Evolutionary conservation across 169 alveolate genomes (phyloP), one percentile per base, ranked within the genome.

Genomic region (Plasmodium falciparum): DNA sequence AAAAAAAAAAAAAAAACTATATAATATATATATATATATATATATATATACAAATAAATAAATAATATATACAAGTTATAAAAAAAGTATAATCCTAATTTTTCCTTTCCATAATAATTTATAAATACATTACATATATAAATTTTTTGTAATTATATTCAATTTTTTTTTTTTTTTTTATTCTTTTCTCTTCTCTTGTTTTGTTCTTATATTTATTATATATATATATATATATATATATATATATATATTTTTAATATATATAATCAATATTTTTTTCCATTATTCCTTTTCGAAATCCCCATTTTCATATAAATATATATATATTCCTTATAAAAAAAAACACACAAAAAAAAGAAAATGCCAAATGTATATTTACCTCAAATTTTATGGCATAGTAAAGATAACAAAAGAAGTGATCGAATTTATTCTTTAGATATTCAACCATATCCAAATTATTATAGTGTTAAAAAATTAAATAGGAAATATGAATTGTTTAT

Each of bases 321-420:
- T 39, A 39, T 39, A 39, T 39, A 39, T 39, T 39, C 47, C 9
- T 39, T 39, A 39, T 39, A 39, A 39, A 39, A 39, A 7, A 39
- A 39, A 9, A 39, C 47, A 39, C 39, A 26, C 33, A 26, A 26
- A 39, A 39, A 39, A 39, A 39, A 29, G 56, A 89, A 88, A 67
- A 95, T 95, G 97, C 97, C 97, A 52, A 92, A 93, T 24, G 97
- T 95, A 52, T 95, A 83, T 58, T 92, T 95, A 49, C 98, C 98
- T 45, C 98, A 96, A 78, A 95, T 96, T 24, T 80, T 96, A 58
- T 96, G 98, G 98, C 98, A 96, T 85, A 94, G 97, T 89, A 96
- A 96, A 86, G 98, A 96, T 92, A 95, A 96, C 93, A 96, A 95
- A 69, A 93, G 94, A 54, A 93, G 98, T 39, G 98, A 96, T 73